Evolutionary conservation across 352 stramenopile genomes (phyloP).

Genomic region (Globisporangium heterothallicum): DNA sequence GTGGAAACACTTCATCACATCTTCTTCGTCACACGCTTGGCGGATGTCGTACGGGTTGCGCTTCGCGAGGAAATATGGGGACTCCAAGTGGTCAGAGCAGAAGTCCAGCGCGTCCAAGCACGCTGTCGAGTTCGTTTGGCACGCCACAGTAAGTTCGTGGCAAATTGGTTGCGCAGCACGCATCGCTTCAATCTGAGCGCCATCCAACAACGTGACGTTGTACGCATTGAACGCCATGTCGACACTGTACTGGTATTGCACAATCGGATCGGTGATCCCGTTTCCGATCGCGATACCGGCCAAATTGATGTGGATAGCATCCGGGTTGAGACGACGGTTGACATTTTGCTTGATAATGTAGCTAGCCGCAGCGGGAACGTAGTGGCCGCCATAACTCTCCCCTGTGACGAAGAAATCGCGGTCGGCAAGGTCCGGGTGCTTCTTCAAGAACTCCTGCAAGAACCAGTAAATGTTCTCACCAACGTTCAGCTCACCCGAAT

Average conservation of each 20-base stretch:
- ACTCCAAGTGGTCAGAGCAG: constrained; percentile 48
- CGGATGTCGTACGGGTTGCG: constrained; percentile 80
- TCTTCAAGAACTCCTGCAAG: constrained; percentile 28
- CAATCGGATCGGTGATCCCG: constrained; percentile 69
- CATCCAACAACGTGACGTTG: constrained; percentile 54
- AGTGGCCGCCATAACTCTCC: constrained; percentile 40
- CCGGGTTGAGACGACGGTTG: constrained; percentile 1
- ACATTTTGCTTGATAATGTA: constrained; percentile 20
- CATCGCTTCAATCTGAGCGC: constrained; percentile 41
- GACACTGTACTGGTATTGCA: constrained; percentile 61
- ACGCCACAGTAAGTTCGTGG: constrained; percentile 42
- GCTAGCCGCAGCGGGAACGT: constrained; percentile 29
- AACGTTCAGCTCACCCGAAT: constrained; percentile 27
- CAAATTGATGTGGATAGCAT: constrained; percentile 28
- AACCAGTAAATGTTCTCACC: constrained; percentile 43
- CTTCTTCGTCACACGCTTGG: constrained; percentile 33
- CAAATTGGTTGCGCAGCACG: constrained; percentile 47
- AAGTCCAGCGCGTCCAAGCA: constrained; percentile 54
- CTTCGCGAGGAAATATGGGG: constrained; percentile 35
- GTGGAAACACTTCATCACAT: constrained; percentile 65
- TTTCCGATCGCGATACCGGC: constrained; percentile 58
- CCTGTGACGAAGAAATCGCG: constrained; percentile 36
- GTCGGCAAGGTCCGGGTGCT: constrained; percentile 29
- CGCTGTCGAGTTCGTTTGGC: constrained; percentile 32
- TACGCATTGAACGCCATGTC: constrained; percentile 74